These are phyloP conservation scores for Lactarius sp. DNA, from an alignment of 768 basidiomycete genomes.

Conservation along the genomic window DNA sequence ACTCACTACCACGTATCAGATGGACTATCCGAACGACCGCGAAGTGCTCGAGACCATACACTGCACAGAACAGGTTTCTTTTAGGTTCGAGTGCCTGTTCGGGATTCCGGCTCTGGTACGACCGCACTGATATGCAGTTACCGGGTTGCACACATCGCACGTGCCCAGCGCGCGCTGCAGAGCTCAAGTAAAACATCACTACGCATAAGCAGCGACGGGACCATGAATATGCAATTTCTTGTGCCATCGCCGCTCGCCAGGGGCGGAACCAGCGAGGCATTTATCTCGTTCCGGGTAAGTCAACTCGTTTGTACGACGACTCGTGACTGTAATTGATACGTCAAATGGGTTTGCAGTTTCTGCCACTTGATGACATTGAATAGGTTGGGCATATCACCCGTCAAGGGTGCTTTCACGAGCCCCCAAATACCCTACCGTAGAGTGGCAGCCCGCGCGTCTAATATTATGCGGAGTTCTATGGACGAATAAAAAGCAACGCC, in stretches of 20 bases:
- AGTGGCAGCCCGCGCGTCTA: constrained; percentile 9
- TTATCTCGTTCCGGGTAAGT: constrained; percentile 86
- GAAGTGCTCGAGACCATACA: constrained; percentile 91
- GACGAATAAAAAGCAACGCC: background rate
- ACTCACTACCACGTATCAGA: constrained; percentile 40
- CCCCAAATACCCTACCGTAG: background rate
- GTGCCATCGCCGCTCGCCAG: constrained; percentile 52
- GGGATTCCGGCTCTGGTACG: background rate
- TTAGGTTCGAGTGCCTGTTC: constrained; percentile 50
- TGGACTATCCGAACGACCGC: constrained; percentile 93
- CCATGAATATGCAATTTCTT: constrained; percentile 86
- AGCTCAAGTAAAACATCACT: constrained; percentile 85
- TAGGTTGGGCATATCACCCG: background rate
- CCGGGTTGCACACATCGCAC: constrained; percentile 69
- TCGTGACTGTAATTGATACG: background rate
- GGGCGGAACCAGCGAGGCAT: constrained; percentile 51
- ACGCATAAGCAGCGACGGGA: constrained; percentile 75
- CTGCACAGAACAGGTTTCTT: constrained; percentile 59
- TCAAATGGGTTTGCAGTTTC: constrained; percentile 9
- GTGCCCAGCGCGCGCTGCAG: constrained; percentile 69
- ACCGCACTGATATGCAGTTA: constrained; percentile 50
- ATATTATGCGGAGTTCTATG: constrained; percentile 17
- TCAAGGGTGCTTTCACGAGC: background rate
- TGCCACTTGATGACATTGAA: constrained; percentile 18
- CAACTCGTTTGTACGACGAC: background rate